Evolutionary conservation across 192 early-diverging fungal genomes (phyloP).

Genomic region (Kappamyces sp.): DNA sequence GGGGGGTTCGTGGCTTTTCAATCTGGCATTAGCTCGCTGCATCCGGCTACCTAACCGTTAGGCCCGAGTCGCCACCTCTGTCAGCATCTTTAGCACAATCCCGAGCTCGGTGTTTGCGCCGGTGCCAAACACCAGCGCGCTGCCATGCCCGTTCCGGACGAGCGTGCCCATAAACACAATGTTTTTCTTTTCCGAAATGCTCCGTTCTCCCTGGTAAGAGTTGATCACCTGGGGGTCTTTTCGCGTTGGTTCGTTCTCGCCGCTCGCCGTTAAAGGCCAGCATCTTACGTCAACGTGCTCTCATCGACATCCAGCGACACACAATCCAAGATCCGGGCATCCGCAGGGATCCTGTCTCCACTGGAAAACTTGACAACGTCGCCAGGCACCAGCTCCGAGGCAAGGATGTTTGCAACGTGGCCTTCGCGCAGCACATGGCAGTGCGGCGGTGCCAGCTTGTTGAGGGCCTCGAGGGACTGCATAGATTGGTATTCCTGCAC

Average conservation of each 20-base stretch:
- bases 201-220: constrained; percentile 35
- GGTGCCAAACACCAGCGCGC: constrained; percentile 85
- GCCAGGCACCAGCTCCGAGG: constrained; percentile 83
- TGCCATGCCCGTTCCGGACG: constrained; percentile 79
- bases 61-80: constrained; percentile 53
- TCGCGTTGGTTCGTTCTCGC: constrained; percentile 75
- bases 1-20: constrained; percentile 82
- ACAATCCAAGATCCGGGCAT: constrained; percentile 72
- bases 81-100: constrained; percentile 88
- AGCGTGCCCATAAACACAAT: constrained; percentile 95
- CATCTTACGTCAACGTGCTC: constrained; percentile 61
- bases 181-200: constrained; percentile 71
- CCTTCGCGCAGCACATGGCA: constrained; percentile 77
- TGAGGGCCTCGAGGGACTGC: constrained; percentile 76
- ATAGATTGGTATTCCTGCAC: constrained; percentile 84
- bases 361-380: constrained; percentile 81
- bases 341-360: constrained; percentile 92
- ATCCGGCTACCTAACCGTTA: neutral
- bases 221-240: constrained; percentile 51
- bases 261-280: constrained; percentile 14
- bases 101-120: constrained; percentile 91
- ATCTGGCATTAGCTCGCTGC: constrained; percentile 34
- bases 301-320: constrained; percentile 88
- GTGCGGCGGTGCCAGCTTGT: constrained; percentile 79
- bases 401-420: constrained; percentile 53